Percentiles rank a stretch among this genome's conserved stretches.
Conservation (phyloP, 139 green algal genomes). For the Pycnococcus provasolii region DNA sequence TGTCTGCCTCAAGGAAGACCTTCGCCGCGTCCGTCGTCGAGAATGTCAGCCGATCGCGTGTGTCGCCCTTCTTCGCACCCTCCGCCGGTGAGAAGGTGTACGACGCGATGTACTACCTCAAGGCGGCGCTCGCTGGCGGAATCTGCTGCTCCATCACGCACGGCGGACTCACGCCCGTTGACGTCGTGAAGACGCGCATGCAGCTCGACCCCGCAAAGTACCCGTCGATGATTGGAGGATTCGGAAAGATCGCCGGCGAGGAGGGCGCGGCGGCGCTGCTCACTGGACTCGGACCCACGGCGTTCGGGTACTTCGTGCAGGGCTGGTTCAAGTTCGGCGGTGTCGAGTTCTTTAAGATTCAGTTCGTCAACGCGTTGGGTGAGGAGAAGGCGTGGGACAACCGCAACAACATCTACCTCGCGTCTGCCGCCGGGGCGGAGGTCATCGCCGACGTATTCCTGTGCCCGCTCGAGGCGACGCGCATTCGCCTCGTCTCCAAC, state of each 20-base stretch:
- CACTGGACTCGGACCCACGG: slow-evolving; percentile 36
- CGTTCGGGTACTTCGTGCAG: slow-evolving; percentile 40
- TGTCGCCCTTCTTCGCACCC: no score
- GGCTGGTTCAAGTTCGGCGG: slow-evolving; percentile 46
- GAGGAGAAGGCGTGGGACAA: slow-evolving; percentile 36
- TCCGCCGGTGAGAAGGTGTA: slow-evolving; percentile 4
- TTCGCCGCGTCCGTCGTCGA: no score
- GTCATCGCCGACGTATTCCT: slow-evolving; percentile 43
- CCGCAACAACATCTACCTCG: slow-evolving; percentile 38
- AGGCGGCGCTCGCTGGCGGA: slow-evolving; percentile 20
- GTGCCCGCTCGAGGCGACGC: slow-evolving; percentile 43
- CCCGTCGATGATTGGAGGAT: slow-evolving; percentile 33
- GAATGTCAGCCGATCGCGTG: no score
- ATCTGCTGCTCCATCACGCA: slow-evolving; percentile 45
- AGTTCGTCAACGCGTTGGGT: slow-evolving; percentile 28
- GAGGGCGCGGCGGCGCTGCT: slow-evolving; percentile 36
- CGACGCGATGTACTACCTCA: slow-evolving; percentile 14
- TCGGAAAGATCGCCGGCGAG: slow-evolving; percentile 34
- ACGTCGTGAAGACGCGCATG: slow-evolving; percentile 51
- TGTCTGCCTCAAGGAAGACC: no score
- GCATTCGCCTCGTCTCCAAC: slow-evolving; percentile 42
- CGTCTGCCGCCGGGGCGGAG: slow-evolving; percentile 27
- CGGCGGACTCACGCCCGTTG: slow-evolving; percentile 41
- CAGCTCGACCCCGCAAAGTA: slow-evolving; percentile 42
- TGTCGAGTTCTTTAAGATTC: slow-evolving; percentile 46